These are phyloP conservation scores for Silene uniflora DNA, from an alignment of 148 eudicot species.

Conservation along the genomic window DNA sequence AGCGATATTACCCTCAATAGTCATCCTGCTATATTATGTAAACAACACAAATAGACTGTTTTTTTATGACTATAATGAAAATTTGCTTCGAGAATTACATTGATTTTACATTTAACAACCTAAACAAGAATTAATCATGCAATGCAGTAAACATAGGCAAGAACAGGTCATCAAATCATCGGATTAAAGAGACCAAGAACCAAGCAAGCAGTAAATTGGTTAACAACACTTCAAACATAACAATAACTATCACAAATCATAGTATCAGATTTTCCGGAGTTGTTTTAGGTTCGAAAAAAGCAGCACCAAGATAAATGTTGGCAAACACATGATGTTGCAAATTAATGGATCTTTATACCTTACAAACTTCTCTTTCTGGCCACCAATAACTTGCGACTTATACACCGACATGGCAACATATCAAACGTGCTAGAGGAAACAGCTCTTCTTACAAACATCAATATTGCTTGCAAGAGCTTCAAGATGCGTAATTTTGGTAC, in stretches of 20 bases:
- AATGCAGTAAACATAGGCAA: not conserved
- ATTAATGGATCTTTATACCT: slow-evolving; percentile 23
- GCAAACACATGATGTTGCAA: not conserved
- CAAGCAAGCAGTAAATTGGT: not conserved
- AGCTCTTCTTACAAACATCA: slow-evolving; percentile 7
- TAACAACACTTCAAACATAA: not conserved
- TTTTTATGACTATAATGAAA: too few relatives aligned
- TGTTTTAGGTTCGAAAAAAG: not conserved
- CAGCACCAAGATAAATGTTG: not conserved
- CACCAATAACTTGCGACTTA: slow-evolving; percentile 33
- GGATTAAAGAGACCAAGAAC: not conserved
- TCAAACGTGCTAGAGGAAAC: not conserved
- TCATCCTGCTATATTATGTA: too few relatives aligned
- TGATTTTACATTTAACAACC: not conserved
- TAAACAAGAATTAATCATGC: not conserved
- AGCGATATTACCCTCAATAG: too few relatives aligned
- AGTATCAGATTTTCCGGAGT: not conserved
- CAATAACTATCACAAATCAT: not conserved
- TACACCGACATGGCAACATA: slow-evolving; percentile 30
- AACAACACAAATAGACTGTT: too few relatives aligned
- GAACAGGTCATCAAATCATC: not conserved
- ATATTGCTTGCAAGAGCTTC: slow-evolving; percentile 4
- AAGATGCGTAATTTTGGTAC: not conserved
- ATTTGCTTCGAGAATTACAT: too few relatives aligned
- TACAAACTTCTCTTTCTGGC: slow-evolving; percentile 40